These are phyloP conservation scores for Penicillium canescens DNA, from an alignment of 495 filamentous ascomycete genomes.

Conservation along the genomic window DNA sequence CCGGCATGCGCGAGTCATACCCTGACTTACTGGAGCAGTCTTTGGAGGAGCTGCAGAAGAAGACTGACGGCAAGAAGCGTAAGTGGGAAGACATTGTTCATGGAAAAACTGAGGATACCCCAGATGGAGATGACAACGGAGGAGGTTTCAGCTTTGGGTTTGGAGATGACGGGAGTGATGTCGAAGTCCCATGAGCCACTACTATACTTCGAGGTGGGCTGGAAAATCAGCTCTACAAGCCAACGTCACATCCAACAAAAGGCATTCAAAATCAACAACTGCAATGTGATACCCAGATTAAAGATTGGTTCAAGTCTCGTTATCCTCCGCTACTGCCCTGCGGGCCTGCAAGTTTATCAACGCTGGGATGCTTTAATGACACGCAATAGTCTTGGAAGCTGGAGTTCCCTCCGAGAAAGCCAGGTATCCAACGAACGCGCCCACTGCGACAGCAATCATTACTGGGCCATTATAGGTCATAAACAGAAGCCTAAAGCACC, in stretches of 20 bases:
- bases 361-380: slow-evolving; percentile 59
- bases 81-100: slow-evolving; percentile 82
- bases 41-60: slow-evolving; percentile 62
- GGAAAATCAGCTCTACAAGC: not conserved
- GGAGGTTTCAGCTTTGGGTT: slow-evolving; percentile 84
- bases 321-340: not conserved
- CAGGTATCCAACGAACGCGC: slow-evolving; percentile 86
- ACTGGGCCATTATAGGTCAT: slow-evolving; percentile 99
- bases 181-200: slow-evolving; percentile 49
- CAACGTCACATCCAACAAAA: not conserved
- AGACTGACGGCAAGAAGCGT: slow-evolving; percentile 64
- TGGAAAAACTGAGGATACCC: slow-evolving; percentile 41
- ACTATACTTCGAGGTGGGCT: not conserved
- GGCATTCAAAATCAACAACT: not conserved
- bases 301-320: not conserved
- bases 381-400: slow-evolving; percentile 81
- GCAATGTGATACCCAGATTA: not conserved
- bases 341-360: not conserved
- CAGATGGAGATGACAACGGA: slow-evolving; percentile 39
- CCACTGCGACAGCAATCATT: slow-evolving; percentile 88
- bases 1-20: slow-evolving; percentile 60
- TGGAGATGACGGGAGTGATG: slow-evolving; percentile 62
- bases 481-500: slow-evolving; percentile 77
- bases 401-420: slow-evolving; percentile 70
- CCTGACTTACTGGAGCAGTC: slow-evolving; percentile 67